Percentiles rank a stretch among this genome's conserved stretches.
Conservation (phyloP, 345 rosid species). For the Hirschfeldia incana region DNA sequence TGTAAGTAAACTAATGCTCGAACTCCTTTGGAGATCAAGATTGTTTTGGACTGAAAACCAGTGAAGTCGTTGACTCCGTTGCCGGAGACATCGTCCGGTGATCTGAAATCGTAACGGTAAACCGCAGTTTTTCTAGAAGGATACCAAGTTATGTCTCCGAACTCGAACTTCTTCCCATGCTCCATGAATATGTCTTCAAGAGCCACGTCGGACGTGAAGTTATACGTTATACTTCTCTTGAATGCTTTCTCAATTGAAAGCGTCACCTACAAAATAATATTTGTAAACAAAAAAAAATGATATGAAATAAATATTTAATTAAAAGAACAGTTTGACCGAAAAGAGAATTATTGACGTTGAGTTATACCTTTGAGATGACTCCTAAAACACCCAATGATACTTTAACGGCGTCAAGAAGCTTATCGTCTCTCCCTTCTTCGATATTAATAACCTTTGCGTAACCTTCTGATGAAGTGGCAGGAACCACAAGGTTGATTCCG, state of each 20-base stretch:
- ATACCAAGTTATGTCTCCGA: slow-evolving; percentile 87
- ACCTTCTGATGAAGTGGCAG: slow-evolving; percentile 54
- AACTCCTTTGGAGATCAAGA: slow-evolving; percentile 54
- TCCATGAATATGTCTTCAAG: slow-evolving; percentile 55
- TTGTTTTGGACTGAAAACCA: slow-evolving; percentile 70
- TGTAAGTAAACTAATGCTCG: slow-evolving; percentile 58
- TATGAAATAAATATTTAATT: too few relatives aligned
- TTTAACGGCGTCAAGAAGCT: slow-evolving; percentile 68
- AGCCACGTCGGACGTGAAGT: slow-evolving; percentile 61
- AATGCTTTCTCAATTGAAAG: slow-evolving; percentile 60
- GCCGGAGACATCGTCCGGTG: slow-evolving; percentile 50
- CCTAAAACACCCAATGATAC: slow-evolving; percentile 77
- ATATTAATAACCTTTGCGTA: slow-evolving; percentile 60
- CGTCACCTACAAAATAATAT: slow-evolving; percentile 51
- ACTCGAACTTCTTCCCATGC: slow-evolving; percentile 65
- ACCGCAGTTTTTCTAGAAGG: slow-evolving; percentile 72
- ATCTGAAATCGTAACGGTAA: slow-evolving; percentile 69
- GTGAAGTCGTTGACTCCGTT: slow-evolving; percentile 67
- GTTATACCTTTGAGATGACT: slow-evolving; percentile 77
- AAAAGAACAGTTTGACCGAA: background rate
- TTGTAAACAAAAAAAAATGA: background rate
- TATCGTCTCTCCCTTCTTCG: slow-evolving; percentile 46
- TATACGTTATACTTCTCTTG: slow-evolving; percentile 71
- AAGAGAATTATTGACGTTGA: background rate
- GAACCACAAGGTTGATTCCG: slow-evolving; percentile 64